These are phyloP conservation scores for Microthlaspi erraticum DNA, from an alignment of 345 rosid genomes.

Conservation along the genomic window DNA sequence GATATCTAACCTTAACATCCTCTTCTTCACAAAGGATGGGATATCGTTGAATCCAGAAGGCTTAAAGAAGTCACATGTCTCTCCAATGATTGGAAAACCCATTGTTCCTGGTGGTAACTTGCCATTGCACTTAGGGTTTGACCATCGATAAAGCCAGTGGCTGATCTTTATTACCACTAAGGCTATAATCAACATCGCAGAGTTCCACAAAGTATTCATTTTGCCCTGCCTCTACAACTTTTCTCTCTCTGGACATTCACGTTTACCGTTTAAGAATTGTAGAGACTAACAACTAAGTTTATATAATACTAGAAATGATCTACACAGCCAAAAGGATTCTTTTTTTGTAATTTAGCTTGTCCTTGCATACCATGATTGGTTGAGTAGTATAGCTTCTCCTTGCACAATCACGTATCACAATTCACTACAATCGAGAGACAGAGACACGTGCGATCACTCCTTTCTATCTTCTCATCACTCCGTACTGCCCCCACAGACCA, in stretches of 20 bases:
- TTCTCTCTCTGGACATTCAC: not conserved
- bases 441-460: too few relatives aligned
- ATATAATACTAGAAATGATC: too few relatives aligned
- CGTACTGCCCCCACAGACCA: too few relatives aligned
- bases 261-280: too few relatives aligned
- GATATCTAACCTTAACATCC: not conserved
- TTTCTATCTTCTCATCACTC: too few relatives aligned
- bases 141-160: constrained; percentile 22
- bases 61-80: constrained; percentile 15
- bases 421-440: too few relatives aligned
- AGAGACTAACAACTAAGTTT: too few relatives aligned
- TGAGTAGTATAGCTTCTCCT: too few relatives aligned
- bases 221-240: not conserved
- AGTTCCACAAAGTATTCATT: constrained; percentile 4
- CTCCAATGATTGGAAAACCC: constrained; percentile 27
- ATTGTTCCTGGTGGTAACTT: constrained; percentile 27
- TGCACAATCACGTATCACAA: too few relatives aligned
- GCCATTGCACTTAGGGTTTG: constrained; percentile 11
- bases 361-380: too few relatives aligned
- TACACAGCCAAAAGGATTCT: too few relatives aligned
- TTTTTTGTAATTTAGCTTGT: too few relatives aligned
- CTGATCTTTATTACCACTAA: not conserved
- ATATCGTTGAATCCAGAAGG: constrained; percentile 6
- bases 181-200: not conserved
- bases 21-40: not conserved